Conservation (phyloP, 2,329 filamentous ascomycete genomes). For the Talaromyces funiculosus region DNA sequence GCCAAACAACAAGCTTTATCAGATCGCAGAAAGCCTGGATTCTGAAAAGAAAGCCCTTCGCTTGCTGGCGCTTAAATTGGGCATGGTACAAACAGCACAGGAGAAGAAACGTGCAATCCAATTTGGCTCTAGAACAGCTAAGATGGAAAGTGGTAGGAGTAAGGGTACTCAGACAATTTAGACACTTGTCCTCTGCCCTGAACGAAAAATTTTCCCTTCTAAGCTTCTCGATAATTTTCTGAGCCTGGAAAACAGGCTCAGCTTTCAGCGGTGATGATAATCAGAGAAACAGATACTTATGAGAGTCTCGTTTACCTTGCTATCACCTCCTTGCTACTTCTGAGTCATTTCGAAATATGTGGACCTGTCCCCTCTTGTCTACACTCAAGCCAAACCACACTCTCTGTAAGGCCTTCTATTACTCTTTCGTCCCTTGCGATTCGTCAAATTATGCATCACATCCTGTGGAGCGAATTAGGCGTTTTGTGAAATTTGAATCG, state of each 20-base stretch:
- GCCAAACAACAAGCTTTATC: slow-evolving; percentile 16
- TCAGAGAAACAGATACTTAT: slow-evolving; percentile 39
- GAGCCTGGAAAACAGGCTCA: neutral
- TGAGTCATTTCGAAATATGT: neutral
- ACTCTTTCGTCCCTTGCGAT: neutral
- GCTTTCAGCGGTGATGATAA: slow-evolving; percentile 36
- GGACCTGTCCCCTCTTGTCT: slow-evolving; percentile 5
- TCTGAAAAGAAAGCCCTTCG: slow-evolving; percentile 76
- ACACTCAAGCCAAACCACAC: slow-evolving; percentile 12
- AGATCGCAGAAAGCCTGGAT: slow-evolving; percentile 47
- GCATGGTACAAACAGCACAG: slow-evolving; percentile 63
- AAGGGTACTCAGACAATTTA: slow-evolving; percentile 57
- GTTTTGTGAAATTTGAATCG: neutral
- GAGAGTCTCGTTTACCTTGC: slow-evolving; percentile 21
- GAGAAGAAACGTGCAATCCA: slow-evolving; percentile 94
- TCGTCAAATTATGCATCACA: slow-evolving; percentile 7
- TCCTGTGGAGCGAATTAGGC: slow-evolving; percentile 8
- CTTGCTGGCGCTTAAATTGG: slow-evolving; percentile 67
- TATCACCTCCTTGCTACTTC: neutral
- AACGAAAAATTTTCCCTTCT: neutral
- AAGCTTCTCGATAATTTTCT: neutral
- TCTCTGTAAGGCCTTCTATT: neutral
- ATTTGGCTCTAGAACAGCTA: slow-evolving; percentile 75
- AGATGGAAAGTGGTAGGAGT: slow-evolving; percentile 63
- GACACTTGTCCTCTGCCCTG: neutral